A percentile compares a stretch with the other conserved stretches of the same genome.
Evolutionary conservation across 139 green algal genomes (phyloP).

Genomic region (Haematococcus lacustris): DNA sequence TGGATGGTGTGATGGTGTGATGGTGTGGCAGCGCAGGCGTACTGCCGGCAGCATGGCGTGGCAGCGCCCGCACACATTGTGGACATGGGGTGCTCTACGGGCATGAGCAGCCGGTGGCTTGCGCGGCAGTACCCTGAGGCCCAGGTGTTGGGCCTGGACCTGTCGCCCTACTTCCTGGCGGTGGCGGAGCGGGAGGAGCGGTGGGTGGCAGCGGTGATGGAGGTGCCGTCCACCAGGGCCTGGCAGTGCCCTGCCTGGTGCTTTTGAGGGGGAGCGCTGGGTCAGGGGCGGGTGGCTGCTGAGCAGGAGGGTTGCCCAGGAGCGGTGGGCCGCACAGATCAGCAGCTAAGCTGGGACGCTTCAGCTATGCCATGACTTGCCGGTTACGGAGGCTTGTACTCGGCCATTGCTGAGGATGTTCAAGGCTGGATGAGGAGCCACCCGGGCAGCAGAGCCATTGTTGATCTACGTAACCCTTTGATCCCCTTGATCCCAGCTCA

Average conservation of each 20-base stretch:
- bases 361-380: not conserved
- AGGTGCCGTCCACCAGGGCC: too few relatives aligned
- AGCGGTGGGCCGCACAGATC: not conserved
- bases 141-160: constrained; percentile 63
- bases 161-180: constrained; percentile 81
- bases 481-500: not conserved
- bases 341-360: not conserved
- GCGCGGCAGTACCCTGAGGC: constrained; percentile 14
- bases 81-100: constrained; percentile 79
- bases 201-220: too few relatives aligned
- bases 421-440: too few relatives aligned
- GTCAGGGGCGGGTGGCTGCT: not conserved
- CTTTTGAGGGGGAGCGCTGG: not conserved
- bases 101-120: constrained; percentile 60
- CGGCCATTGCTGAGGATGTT: too few relatives aligned
- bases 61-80: too few relatives aligned
- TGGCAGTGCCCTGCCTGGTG: not conserved
- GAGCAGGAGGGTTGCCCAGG: not conserved
- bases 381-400: not conserved
- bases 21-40: constrained; percentile 22
- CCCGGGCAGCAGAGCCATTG: too few relatives aligned
- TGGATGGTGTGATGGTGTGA: not conserved
- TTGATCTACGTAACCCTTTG: too few relatives aligned
- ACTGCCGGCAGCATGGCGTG: constrained; percentile 24
- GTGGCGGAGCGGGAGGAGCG: constrained; percentile 70